A percentile compares a stretch with the other conserved stretches of the same genome.
phyloP scores from a whole-genome alignment of 208 protist species.

The Acanthamoeba polyphaga region DNA sequence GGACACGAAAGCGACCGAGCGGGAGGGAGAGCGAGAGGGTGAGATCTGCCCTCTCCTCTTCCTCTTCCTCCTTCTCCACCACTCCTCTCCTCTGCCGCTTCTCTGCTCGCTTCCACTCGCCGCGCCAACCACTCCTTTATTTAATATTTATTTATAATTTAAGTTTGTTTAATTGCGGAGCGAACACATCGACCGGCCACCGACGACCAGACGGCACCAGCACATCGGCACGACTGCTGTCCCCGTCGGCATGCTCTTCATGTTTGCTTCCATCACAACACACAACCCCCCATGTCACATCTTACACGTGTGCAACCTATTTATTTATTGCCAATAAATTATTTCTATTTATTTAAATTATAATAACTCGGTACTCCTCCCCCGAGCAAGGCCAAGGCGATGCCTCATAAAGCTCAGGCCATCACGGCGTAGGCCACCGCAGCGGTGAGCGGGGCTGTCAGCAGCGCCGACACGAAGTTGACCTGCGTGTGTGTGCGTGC shows the following conservation, averaged over 20 bases:
- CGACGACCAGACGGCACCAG: no score
- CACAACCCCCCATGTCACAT: background rate
- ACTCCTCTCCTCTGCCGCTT: background rate
- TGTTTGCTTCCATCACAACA: background rate
- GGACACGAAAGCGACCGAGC: background rate
- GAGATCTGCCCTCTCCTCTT: conserved; percentile 45
- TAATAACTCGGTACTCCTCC: no score
- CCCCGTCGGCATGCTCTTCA: background rate
- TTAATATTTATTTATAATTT: conserved; percentile 61
- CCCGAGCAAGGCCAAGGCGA: background rate
- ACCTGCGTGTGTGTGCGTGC: background rate
- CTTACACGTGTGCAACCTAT: background rate
- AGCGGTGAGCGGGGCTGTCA: conserved; percentile 51
- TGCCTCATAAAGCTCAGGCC: background rate
- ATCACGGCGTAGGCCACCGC: background rate
- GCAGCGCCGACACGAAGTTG: conserved; percentile 63
- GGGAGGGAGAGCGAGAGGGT: background rate
- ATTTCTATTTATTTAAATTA: conserved; percentile 36
- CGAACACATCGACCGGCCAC: background rate
- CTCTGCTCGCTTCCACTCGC: background rate
- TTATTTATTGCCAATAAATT: conserved; percentile 67
- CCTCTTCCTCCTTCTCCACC: background rate
- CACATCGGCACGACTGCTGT: background rate
- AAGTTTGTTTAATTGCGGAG: background rate
- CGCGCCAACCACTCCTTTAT: background rate